A percentile compares a stretch with the other conserved stretches of the same genome.
phyloP scores from a whole-genome alignment of 768 basidiomycete genomes.

The Cystofilobasidium bisporidii region DNA sequence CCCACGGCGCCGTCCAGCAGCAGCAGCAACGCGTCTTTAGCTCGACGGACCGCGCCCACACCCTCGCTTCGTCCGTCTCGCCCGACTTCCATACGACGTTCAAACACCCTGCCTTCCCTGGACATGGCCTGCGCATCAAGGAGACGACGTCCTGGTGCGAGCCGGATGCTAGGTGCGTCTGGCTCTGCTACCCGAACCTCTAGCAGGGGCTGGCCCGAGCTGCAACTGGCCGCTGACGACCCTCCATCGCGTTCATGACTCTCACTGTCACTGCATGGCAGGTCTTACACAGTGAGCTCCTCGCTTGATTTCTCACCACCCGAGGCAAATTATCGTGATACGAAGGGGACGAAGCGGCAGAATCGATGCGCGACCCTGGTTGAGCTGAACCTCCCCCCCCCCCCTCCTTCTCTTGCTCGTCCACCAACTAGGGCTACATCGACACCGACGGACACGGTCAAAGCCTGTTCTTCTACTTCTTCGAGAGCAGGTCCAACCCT shows the following conservation, averaged over 20 bases:
- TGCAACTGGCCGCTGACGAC: neutral
- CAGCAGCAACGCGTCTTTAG: constrained; percentile 1
- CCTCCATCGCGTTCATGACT: no score
- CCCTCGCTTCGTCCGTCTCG: neutral
- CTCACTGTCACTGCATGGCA: no score
- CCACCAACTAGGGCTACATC: constrained; percentile 24
- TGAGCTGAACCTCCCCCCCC: neutral
- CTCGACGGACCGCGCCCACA: neutral
- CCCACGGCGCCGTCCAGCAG: no score
- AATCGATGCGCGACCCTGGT: neutral
- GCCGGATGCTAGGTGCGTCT: constrained; percentile 13
- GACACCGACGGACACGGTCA: constrained; percentile 26
- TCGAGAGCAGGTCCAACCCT: constrained; percentile 26
- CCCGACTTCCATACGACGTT: constrained; percentile 7
- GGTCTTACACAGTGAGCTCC: no score
- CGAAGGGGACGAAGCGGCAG: no score
- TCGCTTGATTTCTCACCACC: no score
- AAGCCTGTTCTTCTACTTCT: constrained; percentile 27
- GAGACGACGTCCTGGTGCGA: constrained; percentile 26
- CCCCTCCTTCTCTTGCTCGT: neutral
- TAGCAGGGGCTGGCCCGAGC: neutral
- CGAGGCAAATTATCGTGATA: no score
- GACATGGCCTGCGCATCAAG: constrained; percentile 17
- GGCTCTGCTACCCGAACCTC: neutral
- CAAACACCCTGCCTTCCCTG: constrained; percentile 9